Evolutionary conservation across 805 yeast genomes (phyloP).

Genomic region (Metahyphopichia silvanorum): DNA sequence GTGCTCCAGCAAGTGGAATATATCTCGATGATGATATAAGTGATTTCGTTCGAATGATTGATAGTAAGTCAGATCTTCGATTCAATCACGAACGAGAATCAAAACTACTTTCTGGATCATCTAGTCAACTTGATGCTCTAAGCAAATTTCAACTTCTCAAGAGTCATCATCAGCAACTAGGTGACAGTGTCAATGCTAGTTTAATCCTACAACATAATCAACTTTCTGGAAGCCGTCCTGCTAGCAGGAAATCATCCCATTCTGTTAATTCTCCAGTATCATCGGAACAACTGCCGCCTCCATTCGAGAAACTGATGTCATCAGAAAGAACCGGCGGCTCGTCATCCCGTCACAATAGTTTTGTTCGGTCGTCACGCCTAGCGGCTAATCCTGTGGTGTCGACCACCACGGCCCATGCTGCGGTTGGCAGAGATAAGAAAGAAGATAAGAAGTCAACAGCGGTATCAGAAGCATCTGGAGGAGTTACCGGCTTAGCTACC

Average conservation of each 20-base stretch:
- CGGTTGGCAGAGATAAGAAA: too few relatives aligned
- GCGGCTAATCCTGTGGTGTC: conserved; percentile 20
- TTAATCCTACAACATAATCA: conserved; percentile 28
- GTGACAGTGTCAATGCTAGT: conserved; percentile 56
- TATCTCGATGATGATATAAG: conserved; percentile 58
- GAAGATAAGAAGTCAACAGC: conserved; percentile 8
- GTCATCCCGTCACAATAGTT: conserved; percentile 1
- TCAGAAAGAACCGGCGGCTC: conserved; percentile 6
- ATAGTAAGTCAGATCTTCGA: conserved; percentile 55
- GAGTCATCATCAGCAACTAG: conserved; percentile 50
- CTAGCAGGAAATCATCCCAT: conserved; percentile 30
- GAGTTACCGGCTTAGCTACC: conserved; percentile 31
- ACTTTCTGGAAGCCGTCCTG: conserved; percentile 12
- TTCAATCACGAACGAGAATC: conserved; percentile 15
- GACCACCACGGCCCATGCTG: conserved; percentile 21
- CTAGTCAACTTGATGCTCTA: conserved; percentile 42
- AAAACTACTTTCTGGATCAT: conserved; percentile 8
- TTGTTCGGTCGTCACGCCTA: conserved; percentile 6
- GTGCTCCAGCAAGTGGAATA: conserved; percentile 39
- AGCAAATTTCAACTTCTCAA: conserved; percentile 50
- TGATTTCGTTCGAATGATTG: conserved; percentile 70
- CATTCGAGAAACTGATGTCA: conserved; percentile 28
- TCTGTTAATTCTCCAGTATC: conserved; percentile 21
- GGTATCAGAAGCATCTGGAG: conserved; percentile 3
- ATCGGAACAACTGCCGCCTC: conserved; percentile 16